Base-by-base conservation (phyloP, 148 eudicot genomes). In the Dysphania ambrosioides region DNA sequence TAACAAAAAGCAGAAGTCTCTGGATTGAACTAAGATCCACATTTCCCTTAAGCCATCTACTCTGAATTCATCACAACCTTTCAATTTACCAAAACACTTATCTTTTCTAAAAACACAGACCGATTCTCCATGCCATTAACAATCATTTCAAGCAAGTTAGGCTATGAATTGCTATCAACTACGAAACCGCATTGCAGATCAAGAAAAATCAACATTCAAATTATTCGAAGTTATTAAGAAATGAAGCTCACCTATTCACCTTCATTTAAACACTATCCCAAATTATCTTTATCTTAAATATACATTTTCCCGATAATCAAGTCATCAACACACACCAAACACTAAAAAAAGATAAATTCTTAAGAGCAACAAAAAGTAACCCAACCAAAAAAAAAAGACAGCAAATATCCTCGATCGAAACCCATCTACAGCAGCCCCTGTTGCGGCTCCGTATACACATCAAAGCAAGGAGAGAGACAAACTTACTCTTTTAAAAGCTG, bases 401-500 rank as follows among this genome's bases (percentile, higher is more conserved):
- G 8, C 40, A 36, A 36, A n/a, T n/a, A n/a, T n/a, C n/a, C 40
- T 36, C 2, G 5, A 47, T 16, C 53, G 5, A 47, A 47, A 13
- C 18, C 4, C 53, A 19, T 47, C 53, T 47, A 47, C 53, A 47
- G 13, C 53, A 47, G 1, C 16, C 5, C 5, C 21, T 19, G 4
- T 2, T 13, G 18, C 18, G 16, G 53, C 53, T 47, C 53, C 18
- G 5, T 47, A 47, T 47, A 47, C 53, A 2, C 53, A 3, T 4
- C 13, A 47, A 11, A 44, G 15, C 12, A 15, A 44, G 21, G 40
- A 47, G 53, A 47, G 16, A 16, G 4, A 49, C 4, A 27, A 74
- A 55, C 83, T 74, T 62, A 91, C 97, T 61, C 90, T 90, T 85
- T 84, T 88, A 70, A 90, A 87, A 26, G 79, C 76, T 12, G 75